Percentiles rank a stretch among this genome's conserved stretches.
Conservation (phyloP, 1,139 yeast genomes). For the Sugiyamaella grinbergsii region DNA sequence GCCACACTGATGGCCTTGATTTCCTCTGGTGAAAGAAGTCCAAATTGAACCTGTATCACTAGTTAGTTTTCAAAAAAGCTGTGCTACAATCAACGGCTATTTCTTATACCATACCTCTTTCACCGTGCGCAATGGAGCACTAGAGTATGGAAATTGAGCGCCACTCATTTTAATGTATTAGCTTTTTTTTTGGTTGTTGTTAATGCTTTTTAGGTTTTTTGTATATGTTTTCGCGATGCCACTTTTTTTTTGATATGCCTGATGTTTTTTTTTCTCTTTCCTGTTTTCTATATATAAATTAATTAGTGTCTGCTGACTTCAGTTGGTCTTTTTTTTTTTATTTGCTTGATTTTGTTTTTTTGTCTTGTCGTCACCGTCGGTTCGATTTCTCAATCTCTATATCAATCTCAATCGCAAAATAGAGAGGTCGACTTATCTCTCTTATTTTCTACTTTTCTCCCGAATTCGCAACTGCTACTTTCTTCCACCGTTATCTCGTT, state of each 20-base stretch:
- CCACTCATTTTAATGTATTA: constrained; percentile 42
- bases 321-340: neutral
- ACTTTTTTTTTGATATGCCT: neutral
- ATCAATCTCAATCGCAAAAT: neutral
- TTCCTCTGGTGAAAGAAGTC: constrained; percentile 96
- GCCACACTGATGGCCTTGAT: constrained; percentile 96
- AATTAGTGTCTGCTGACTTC: neutral
- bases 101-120: constrained; percentile 66
- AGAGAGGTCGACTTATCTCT: constrained; percentile 16
- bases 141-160: constrained; percentile 80
- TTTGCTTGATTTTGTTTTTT: constrained; percentile 5
- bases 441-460: constrained; percentile 6
- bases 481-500: neutral
- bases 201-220: neutral
- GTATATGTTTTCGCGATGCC: neutral
- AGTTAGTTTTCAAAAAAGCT: constrained; percentile 20
- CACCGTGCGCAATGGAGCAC: constrained; percentile 95
- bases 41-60: constrained; percentile 76
- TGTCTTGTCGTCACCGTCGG: neutral
- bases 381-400: neutral
- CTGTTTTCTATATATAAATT: too few species aligned
- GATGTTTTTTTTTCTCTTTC: neutral
- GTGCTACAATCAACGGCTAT: constrained; percentile 11
- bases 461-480: neutral
- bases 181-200: neutral